These are phyloP conservation scores for Cladosporium sp. DNA, from an alignment of 2,329 filamentous ascomycete genomes.

Conservation along the genomic window DNA sequence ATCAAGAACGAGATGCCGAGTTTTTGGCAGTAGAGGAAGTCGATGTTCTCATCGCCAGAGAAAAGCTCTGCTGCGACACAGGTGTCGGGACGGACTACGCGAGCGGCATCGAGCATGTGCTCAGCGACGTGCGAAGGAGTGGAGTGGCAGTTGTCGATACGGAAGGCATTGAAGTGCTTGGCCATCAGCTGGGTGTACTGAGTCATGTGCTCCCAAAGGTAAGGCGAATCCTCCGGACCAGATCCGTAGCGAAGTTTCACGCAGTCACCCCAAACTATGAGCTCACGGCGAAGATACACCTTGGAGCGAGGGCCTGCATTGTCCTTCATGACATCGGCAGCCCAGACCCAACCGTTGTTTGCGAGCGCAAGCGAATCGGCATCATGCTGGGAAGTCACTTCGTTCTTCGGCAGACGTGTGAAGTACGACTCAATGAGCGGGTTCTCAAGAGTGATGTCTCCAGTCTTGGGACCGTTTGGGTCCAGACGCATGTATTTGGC, in stretches of 20 bases:
- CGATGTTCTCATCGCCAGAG: slow-evolving; percentile 91
- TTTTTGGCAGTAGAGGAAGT: slow-evolving; percentile 92
- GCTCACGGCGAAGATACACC: slow-evolving; percentile 92
- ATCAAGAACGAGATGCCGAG: slow-evolving; percentile 90
- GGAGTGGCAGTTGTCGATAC: slow-evolving; percentile 97
- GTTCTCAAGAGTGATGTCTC: slow-evolving; percentile 72
- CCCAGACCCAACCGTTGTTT: slow-evolving; percentile 99
- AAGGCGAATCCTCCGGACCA: slow-evolving; percentile 81
- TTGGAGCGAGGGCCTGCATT: slow-evolving; percentile 87
- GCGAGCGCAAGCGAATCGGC: slow-evolving; percentile 77
- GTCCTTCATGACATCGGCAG: slow-evolving; percentile 88
- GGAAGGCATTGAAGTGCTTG: slow-evolving; percentile 91
- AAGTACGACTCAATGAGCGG: slow-evolving; percentile 95
- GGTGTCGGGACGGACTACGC: slow-evolving; percentile 80
- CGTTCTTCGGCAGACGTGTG: slow-evolving; percentile 79
- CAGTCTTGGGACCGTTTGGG: slow-evolving; percentile 82
- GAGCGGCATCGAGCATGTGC: slow-evolving; percentile 91
- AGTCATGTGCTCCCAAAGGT: slow-evolving; percentile 94
- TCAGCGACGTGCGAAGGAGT: slow-evolving; percentile 94
- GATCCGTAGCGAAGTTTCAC: slow-evolving; percentile 92
- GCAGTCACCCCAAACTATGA: slow-evolving; percentile 98
- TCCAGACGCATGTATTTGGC: slow-evolving; percentile 96
- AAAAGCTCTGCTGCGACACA: slow-evolving; percentile 96
- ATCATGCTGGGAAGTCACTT: slow-evolving; percentile 74
- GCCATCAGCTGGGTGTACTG: slow-evolving; percentile 89